Evolutionary conservation across 306 rosid genomes (phyloP).

Genomic region (Geum urbanum): DNA sequence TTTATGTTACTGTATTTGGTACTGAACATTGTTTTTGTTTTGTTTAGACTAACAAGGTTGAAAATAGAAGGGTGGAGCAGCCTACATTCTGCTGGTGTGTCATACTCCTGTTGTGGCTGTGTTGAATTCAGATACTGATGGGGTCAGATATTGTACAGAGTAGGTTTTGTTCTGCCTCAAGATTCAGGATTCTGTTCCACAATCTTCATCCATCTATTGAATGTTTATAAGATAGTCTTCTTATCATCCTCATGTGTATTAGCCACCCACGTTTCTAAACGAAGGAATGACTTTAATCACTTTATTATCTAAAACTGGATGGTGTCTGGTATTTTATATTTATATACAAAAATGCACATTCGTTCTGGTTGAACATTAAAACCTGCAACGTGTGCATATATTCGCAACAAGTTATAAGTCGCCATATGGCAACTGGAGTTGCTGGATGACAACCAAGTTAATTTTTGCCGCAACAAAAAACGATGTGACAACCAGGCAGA

Average conservation of each 20-base stretch:
- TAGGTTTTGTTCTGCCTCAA: slow-evolving; percentile 10
- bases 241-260: neutral
- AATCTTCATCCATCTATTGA: neutral
- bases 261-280: neutral
- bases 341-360: neutral
- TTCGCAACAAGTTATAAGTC: too few species aligned
- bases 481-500: too few species aligned
- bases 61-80: neutral
- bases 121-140: neutral
- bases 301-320: neutral
- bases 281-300: neutral
- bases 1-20: neutral
- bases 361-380: neutral
- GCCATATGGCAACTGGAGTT: too few species aligned
- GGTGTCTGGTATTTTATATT: neutral
- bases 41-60: neutral
- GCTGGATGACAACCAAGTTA: too few species aligned
- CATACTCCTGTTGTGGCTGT: neutral
- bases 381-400: neutral
- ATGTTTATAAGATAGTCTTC: neutral
- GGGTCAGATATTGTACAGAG: slow-evolving; percentile 5
- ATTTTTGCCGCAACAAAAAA: too few species aligned
- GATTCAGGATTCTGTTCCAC: neutral
- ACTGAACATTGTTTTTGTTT: neutral
- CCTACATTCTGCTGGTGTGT: neutral